Percentiles rank a stretch among this genome's conserved stretches.
Conservation (phyloP, 495 filamentous ascomycete genomes). For the Saxophila tyrrhenica region DNA sequence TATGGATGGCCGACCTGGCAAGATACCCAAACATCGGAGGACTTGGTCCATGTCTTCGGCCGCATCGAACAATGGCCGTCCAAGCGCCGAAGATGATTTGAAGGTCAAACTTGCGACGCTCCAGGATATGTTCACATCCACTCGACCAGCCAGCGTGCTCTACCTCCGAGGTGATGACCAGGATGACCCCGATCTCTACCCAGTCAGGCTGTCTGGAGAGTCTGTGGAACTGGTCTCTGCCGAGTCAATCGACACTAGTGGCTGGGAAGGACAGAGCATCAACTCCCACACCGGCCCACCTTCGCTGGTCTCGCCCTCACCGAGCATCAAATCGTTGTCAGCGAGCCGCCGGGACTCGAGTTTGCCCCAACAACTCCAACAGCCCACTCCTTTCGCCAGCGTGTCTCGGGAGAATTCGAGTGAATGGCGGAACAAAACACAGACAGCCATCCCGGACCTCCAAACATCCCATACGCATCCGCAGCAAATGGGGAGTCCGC, state of each 20-base stretch:
- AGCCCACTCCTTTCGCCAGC: constrained; percentile 25
- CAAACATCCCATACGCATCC: constrained; percentile 21
- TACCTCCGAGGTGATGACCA: constrained; percentile 70
- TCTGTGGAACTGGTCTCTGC: constrained; percentile 46
- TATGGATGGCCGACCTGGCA: constrained; percentile 49
- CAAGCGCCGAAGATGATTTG: constrained; percentile 75
- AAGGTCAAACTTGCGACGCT: constrained; percentile 71
- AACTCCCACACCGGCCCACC: constrained; percentile 35
- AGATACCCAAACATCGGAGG: constrained; percentile 78
- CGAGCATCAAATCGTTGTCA: constrained; percentile 26
- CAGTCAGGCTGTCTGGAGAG: constrained; percentile 64
- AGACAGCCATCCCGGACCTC: constrained; percentile 40
- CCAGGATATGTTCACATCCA: constrained; percentile 95
- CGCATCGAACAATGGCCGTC: constrained; percentile 49
- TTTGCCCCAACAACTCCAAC: constrained; percentile 26
- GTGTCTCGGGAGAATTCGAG: constrained; percentile 27
- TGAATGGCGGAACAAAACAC: constrained; percentile 45
- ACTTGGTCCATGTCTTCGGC: constrained; percentile 94
- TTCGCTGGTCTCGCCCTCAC: constrained; percentile 32
- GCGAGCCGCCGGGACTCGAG: constrained; percentile 25
- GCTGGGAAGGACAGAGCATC: constrained; percentile 47
- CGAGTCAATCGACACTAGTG: constrained; percentile 42
- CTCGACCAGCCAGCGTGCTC: constrained; percentile 70
- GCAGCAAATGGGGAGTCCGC: constrained; percentile 34
- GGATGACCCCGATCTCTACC: constrained; percentile 83